These are phyloP conservation scores for Hypericum perforatum DNA, from an alignment of 345 rosid species.

Conservation along the genomic window DNA sequence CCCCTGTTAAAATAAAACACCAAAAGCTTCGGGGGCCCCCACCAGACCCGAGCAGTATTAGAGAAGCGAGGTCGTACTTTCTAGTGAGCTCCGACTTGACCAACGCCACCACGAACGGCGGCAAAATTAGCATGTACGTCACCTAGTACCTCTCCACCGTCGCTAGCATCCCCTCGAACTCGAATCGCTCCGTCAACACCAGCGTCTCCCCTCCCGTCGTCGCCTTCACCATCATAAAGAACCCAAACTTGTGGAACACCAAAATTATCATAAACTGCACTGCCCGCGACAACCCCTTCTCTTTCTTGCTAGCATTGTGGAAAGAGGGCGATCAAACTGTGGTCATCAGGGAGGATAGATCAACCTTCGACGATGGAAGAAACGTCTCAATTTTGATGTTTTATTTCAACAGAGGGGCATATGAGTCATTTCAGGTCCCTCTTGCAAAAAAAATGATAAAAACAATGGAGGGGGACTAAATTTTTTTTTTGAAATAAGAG, in stretches of 20 bases:
- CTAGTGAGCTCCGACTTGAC: constrained; percentile 54
- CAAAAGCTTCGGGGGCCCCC: constrained; percentile 91
- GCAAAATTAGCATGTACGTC: constrained; percentile 63
- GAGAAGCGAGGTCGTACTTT: constrained; percentile 58
- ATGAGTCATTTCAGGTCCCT: too few species aligned
- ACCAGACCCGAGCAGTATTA: constrained; percentile 44
- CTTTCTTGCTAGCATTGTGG: constrained; percentile 11
- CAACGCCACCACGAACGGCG: constrained; percentile 62
- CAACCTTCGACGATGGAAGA: too few species aligned
- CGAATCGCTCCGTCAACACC: constrained; percentile 38
- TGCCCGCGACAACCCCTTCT: constrained; percentile 19
- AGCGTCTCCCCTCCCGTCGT: constrained; percentile 31
- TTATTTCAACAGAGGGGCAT: too few species aligned
- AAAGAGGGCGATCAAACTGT: constrained; percentile 50
- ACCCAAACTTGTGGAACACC: constrained; percentile 38
- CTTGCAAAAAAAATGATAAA: too few species aligned
- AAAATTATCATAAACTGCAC: constrained; percentile 42
- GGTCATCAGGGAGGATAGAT: too few species aligned
- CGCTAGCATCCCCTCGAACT: constrained; percentile 29
- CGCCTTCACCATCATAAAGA: constrained; percentile 25
- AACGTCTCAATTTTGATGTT: too few species aligned
- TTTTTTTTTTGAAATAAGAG: too few species aligned
- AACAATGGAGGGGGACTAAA: too few species aligned
- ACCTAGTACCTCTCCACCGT: constrained; percentile 45
- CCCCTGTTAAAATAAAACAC: too few species aligned